These are phyloP conservation scores for Gentiana dahurica DNA, from an alignment of 257 asterid species.

Conservation along the genomic window DNA sequence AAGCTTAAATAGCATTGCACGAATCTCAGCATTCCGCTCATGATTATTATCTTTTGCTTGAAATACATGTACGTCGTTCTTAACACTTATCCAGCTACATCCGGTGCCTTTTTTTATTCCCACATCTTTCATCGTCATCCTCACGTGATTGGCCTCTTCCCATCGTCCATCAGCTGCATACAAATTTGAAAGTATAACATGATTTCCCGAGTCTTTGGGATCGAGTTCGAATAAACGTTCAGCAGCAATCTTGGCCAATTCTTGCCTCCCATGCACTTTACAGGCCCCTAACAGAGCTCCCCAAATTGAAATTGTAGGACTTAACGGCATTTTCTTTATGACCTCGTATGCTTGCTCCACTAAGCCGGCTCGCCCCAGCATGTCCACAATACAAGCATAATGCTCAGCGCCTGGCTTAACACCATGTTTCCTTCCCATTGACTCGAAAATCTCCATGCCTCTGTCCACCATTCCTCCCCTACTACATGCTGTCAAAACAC, in stretches of 20 bases:
- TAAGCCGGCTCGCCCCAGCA: constrained; percentile 81
- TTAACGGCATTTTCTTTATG: constrained; percentile 45
- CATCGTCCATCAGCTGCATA: constrained; percentile 67
- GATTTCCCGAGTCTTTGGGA: constrained; percentile 83
- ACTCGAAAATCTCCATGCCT: constrained; percentile 59
- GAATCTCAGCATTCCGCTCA: constrained; percentile 52
- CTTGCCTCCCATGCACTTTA: constrained; percentile 55
- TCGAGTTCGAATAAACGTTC: constrained; percentile 69
- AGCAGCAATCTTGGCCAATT: constrained; percentile 68
- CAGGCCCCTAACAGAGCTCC: constrained; percentile 82
- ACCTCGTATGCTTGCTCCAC: constrained; percentile 64
- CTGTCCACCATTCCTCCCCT: constrained; percentile 64
- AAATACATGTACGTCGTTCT: constrained; percentile 55
- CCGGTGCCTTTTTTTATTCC: constrained; percentile 82
- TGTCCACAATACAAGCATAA: constrained; percentile 82
- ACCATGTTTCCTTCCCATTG: constrained; percentile 46
- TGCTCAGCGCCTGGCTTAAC: constrained; percentile 74
- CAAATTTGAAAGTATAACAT: constrained; percentile 69
- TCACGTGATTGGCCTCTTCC: constrained; percentile 67
- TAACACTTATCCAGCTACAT: constrained; percentile 70
- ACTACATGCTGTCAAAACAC: constrained; percentile 76
- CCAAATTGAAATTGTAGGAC: constrained; percentile 73
- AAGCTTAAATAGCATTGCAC: constrained; percentile 43
- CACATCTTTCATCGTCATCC: constrained; percentile 69
- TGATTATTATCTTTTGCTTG: constrained; percentile 73